These are phyloP conservation scores for Diaporthe vexans DNA, from an alignment of 2,329 filamentous ascomycete species.

Conservation along the genomic window DNA sequence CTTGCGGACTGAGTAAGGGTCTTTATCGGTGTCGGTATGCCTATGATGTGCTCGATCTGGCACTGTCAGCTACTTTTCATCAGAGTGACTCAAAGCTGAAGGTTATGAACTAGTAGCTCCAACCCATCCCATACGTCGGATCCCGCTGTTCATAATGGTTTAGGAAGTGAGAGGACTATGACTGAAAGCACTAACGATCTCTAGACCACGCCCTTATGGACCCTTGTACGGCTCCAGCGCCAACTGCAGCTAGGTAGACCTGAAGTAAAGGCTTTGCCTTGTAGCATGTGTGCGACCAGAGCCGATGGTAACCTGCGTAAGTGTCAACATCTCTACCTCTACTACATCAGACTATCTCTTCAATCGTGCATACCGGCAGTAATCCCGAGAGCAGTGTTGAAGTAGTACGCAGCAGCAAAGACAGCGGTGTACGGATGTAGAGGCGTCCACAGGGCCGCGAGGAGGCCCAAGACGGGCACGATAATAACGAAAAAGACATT, in stretches of 20 bases:
- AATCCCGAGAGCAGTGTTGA: constrained; percentile 85
- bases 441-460: constrained; percentile 84
- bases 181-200: constrained; percentile 55
- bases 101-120: neutral
- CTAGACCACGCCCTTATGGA: constrained; percentile 92
- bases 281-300: constrained; percentile 90
- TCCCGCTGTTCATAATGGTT: neutral
- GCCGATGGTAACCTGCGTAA: constrained; percentile 76
- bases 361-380: constrained; percentile 63
- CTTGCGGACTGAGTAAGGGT: constrained; percentile 92
- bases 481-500: constrained; percentile 86
- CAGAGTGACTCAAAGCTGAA: neutral
- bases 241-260: constrained; percentile 85
- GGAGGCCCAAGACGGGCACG: constrained; percentile 79
- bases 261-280: constrained; percentile 82
- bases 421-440: constrained; percentile 78
- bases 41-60: constrained; percentile 87
- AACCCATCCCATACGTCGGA: too few species aligned
- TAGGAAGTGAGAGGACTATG: neutral
- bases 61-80: constrained; percentile 39
- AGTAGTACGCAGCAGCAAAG: constrained; percentile 85
- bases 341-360: too few species aligned
- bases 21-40: constrained; percentile 93
- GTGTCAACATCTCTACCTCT: neutral
- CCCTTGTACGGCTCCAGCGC: constrained; percentile 86